phyloP scores from a whole-genome alignment of 2,329 filamentous ascomycete genomes.

The Paraconiothyrium brasiliense region DNA sequence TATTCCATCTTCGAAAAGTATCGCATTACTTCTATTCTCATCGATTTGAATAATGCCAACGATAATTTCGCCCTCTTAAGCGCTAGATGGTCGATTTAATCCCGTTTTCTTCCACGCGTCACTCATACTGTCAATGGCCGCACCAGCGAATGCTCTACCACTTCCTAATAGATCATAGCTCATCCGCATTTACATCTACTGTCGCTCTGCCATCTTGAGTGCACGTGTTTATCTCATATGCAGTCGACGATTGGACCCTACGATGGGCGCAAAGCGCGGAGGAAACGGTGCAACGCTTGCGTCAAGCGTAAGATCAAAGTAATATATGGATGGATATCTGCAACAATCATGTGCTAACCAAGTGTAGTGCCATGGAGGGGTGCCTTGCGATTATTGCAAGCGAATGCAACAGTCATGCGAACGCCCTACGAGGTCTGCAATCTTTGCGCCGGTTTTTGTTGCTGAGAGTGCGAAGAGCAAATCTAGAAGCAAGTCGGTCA shows the following conservation, averaged over 20 bases:
- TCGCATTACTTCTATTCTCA: background rate
- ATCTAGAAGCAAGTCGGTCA: background rate
- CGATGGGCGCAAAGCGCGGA: constrained; percentile 40
- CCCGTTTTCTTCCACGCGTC: background rate
- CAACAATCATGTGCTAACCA: constrained; percentile 1
- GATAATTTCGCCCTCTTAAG: too few relatives aligned
- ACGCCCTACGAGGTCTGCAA: constrained; percentile 12
- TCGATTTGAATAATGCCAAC: background rate
- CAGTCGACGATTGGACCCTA: constrained; percentile 32
- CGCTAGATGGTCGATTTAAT: background rate
- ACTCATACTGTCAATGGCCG: background rate
- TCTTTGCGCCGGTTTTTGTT: constrained; percentile 29
- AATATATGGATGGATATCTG: constrained; percentile 1
- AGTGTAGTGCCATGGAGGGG: constrained; percentile 34
- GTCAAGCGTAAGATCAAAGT: constrained; percentile 39
- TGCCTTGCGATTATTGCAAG: constrained; percentile 33
- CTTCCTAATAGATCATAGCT: constrained; percentile 18
- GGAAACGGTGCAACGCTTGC: constrained; percentile 38
- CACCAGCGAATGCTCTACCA: constrained; percentile 17
- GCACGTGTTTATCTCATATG: constrained; percentile 17
- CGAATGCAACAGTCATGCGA: constrained; percentile 28
- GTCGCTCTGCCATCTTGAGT: background rate
- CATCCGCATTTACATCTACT: too few relatives aligned
- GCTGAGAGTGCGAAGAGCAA: constrained; percentile 8
- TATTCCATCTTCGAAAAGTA: background rate